Evolutionary conservation across 108 stramenopile species (phyloP).

Genomic region (Chaetoceros tenuissimus): DNA sequence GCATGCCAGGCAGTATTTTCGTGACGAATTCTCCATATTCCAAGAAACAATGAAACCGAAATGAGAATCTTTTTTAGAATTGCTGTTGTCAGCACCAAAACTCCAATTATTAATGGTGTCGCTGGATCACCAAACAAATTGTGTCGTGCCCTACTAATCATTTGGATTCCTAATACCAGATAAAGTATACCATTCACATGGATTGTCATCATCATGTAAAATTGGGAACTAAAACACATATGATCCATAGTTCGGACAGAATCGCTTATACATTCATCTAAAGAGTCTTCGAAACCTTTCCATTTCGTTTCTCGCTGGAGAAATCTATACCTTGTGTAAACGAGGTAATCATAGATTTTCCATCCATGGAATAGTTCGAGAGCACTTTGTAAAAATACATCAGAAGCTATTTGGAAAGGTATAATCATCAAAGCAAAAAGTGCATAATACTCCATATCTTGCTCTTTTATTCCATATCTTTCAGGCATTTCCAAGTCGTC

Average conservation of each 20-base stretch:
- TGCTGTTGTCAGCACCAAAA: constrained; percentile 20
- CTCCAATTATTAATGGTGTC: constrained; percentile 28
- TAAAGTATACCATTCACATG: constrained; percentile 71
- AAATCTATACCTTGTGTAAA: constrained; percentile 60
- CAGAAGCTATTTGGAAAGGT: constrained; percentile 56
- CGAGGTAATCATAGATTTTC: constrained; percentile 80
- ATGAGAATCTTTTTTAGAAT: constrained; percentile 26
- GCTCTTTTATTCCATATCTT: constrained; percentile 70
- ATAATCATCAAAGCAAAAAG: constrained; percentile 52
- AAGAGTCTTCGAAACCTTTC: constrained; percentile 56
- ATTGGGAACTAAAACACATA: constrained; percentile 78
- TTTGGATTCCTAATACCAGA: constrained; percentile 61
- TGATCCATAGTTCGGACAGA: constrained; percentile 62
- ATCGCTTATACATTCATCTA: constrained; percentile 80
- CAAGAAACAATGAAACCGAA: constrained; percentile 37
- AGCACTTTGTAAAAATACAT: constrained; percentile 57
- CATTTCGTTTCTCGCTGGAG: constrained; percentile 67
- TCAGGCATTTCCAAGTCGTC: constrained; percentile 52
- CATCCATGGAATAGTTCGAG: constrained; percentile 80
- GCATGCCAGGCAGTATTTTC: constrained; percentile 63
- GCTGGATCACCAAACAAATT: constrained; percentile 73
- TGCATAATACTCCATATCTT: constrained; percentile 78
- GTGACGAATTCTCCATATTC: constrained; percentile 64
- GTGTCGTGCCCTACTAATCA: constrained; percentile 64
- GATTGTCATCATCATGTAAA: constrained; percentile 70